Conservation (phyloP, 371 early-diverging fungal species). For the Phascolomyces articulosus region DNA sequence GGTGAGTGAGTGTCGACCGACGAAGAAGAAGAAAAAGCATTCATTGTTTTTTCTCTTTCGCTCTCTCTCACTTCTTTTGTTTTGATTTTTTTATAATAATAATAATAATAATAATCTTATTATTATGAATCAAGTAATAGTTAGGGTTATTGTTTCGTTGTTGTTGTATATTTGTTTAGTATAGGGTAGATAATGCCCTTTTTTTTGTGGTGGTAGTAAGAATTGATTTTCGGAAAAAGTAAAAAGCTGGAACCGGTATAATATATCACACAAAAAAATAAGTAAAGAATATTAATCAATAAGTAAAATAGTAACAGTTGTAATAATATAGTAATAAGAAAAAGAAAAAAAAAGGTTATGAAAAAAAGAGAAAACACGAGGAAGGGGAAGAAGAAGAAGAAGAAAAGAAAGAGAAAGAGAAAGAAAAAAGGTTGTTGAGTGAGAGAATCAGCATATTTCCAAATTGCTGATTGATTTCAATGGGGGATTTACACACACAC, state of each 20-base stretch:
- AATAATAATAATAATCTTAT: no score
- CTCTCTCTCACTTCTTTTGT: no score
- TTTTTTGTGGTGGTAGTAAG: no score
- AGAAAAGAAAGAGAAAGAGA: background rate
- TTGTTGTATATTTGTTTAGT: no score
- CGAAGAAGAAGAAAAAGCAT: conserved; percentile 9
- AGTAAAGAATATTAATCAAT: background rate
- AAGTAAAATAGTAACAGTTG: background rate
- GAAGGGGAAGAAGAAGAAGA: background rate
- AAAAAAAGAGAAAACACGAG: conserved; percentile 8
- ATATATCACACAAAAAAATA: background rate
- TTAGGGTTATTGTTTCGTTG: no score
- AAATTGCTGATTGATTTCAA: no score
- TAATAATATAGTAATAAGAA: background rate
- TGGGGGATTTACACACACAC: no score
- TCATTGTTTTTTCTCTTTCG: conserved; percentile 1
- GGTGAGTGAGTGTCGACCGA: conserved; percentile 3
- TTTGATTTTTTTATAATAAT: no score
- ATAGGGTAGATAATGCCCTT: no score
- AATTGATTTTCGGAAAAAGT: no score
- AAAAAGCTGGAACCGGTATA: background rate
- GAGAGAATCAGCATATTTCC: background rate
- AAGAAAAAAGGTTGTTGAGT: background rate
- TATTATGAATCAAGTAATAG: no score
- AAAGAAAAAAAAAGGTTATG: background rate